Evolutionary conservation across 345 rosid genomes (phyloP), one percentile per base, ranked within the genome.

Genomic region (Bruguiera sexangula): DNA sequence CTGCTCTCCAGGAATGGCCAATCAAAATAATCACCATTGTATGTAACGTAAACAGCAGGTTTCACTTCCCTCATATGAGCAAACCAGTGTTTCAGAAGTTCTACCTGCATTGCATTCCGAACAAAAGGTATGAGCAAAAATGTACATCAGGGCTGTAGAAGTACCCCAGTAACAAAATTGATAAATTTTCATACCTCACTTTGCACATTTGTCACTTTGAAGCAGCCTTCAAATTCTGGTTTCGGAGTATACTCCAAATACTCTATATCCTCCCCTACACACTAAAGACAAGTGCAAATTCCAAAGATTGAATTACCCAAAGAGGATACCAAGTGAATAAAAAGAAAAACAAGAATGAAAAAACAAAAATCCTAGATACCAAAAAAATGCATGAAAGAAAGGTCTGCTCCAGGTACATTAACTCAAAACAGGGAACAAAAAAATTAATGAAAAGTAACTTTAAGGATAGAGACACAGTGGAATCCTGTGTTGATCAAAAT

Each of bases 1-100:
- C 98, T 88, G 60, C 73, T 86, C 83, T 94, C 98, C 78, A 94
- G 62, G 83, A 94, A 94, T 55, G 98, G 98, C 98, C 98, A 94
- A 75, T 94, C 98, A 74, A 94, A 94, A 71, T 68, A 91, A 79
- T 94, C 98, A 59, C 98, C 98, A 18, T 91, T 94, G 75, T 94
- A 94, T 22, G 98, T 91, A 59, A 94, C 98, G 85, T 88, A 94
- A 74, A 94, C 87, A 71, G 97, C 89, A 43, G 98, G 98, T 83
- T 91, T 94, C 79, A 88, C 83, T 60, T 88, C 96, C 82, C 81
- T 90, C 98, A 94, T 94, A 79, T 94, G 98, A 62, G 88, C 70
- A 83, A 94, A 94, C 98, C 98, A 94, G 50, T 56, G 68, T 73
- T 72, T 80, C 60, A 94, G 83, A 83, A 94, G 96, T 71, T 88